phyloP scores from a whole-genome alignment of 225 moss, liverwort and hornwort genomes.

The Marchantia polymorpha region DNA sequence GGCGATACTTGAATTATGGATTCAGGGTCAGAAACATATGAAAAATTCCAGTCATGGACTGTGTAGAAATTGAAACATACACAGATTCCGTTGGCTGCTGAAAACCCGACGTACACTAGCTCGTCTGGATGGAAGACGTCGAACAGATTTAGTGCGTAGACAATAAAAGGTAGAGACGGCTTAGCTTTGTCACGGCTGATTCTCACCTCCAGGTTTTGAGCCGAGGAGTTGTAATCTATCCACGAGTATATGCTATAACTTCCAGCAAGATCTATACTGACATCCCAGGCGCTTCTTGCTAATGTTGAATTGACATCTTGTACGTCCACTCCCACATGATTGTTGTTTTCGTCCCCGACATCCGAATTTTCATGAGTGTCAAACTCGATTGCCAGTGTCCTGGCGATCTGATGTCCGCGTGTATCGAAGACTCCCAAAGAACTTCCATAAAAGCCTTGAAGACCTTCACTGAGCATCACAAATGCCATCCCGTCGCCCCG shows the following conservation, averaged over 20 bases:
- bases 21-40: no score
- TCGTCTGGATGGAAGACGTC: not conserved
- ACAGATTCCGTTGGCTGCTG: slow-evolving; percentile 2
- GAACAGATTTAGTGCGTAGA: not conserved
- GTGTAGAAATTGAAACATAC: slow-evolving; percentile 10
- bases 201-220: slow-evolving; percentile 4
- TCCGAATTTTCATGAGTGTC: not conserved
- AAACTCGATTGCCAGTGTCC: slow-evolving; percentile 8
- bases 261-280: not conserved
- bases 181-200: not conserved
- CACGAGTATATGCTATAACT: not conserved
- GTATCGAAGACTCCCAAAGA: not conserved
- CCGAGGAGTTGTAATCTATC: slow-evolving; percentile 6
- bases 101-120: slow-evolving; percentile 9
- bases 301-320: not conserved
- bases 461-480: not conserved
- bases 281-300: not conserved
- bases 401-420: not conserved
- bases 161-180: not conserved
- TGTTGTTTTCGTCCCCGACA: not conserved
- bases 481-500: slow-evolving; percentile 14
- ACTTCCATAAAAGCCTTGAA: not conserved
- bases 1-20: not conserved
- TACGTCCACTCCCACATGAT: slow-evolving; percentile 6
- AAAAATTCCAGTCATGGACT: not conserved